phyloP scores from a whole-genome alignment of 305 asterid species.

The Fraxinus greggii region DNA sequence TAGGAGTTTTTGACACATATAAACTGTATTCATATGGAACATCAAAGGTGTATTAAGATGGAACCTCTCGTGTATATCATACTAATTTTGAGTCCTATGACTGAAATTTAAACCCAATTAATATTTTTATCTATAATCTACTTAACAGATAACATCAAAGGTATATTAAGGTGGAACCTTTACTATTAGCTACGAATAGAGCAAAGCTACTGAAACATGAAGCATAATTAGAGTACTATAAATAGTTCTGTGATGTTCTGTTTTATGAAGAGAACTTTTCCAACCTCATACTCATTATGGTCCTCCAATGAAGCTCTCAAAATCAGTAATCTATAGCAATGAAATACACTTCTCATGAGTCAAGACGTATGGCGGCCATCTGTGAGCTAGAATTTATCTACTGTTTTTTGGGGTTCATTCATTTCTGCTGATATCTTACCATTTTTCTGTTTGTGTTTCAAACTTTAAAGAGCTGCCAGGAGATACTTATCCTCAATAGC shows the following conservation, averaged over 20 bases:
- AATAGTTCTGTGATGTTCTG: conserved; percentile 7
- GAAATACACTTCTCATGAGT: background rate
- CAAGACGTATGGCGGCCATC: background rate
- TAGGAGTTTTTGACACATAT: background rate
- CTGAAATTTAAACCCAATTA: background rate
- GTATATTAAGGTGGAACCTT: background rate
- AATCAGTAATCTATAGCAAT: background rate
- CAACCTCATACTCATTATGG: background rate
- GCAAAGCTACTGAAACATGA: conserved; percentile 13
- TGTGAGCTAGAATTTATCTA: background rate
- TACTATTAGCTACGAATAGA: conserved; percentile 11
- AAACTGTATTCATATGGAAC: background rate
- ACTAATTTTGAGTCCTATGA: background rate
- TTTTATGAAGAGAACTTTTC: background rate
- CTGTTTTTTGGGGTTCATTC: background rate
- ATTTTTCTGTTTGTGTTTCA: background rate
- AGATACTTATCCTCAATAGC: background rate
- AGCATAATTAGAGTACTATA: conserved; percentile 2
- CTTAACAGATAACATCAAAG: background rate
- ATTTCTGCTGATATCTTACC: background rate
- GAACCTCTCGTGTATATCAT: background rate
- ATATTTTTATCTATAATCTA: background rate
- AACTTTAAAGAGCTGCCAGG: background rate
- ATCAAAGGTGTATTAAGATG: too few relatives aligned
- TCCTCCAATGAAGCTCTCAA: background rate